Conservation (phyloP, 116 monocot genomes). For the Posidonia oceanica region DNA sequence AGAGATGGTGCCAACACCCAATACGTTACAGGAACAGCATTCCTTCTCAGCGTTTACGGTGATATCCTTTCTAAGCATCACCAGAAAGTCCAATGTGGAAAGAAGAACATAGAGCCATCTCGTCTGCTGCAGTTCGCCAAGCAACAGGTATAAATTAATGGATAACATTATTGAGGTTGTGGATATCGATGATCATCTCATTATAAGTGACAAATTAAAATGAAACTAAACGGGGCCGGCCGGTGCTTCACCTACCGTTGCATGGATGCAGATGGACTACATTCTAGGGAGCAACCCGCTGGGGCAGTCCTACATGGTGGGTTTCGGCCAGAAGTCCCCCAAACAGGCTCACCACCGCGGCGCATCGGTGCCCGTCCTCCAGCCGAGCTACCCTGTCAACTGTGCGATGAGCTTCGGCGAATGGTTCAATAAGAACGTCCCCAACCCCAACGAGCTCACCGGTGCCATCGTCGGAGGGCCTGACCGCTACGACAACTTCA, state of each 20-base stretch:
- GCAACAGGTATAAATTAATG: slow-evolving; percentile 55
- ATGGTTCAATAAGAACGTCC: slow-evolving; percentile 35
- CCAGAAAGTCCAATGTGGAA: slow-evolving; percentile 55
- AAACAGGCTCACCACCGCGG: slow-evolving; percentile 65
- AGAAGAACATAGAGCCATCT: slow-evolving; percentile 24
- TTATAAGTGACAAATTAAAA: background rate
- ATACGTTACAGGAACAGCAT: slow-evolving; percentile 62
- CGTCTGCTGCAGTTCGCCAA: slow-evolving; percentile 64
- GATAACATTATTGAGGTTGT: background rate
- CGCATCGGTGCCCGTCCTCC: slow-evolving; percentile 49
- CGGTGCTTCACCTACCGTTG: background rate
- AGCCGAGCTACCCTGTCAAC: slow-evolving; percentile 11
- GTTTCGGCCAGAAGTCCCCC: slow-evolving; percentile 54
- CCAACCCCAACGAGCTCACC: slow-evolving; percentile 73
- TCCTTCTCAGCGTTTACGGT: slow-evolving; percentile 57
- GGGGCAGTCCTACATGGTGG: slow-evolving; percentile 71
- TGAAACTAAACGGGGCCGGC: background rate
- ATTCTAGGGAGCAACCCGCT: slow-evolving; percentile 66
- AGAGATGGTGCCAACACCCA: slow-evolving; percentile 87
- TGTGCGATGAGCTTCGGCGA: slow-evolving; percentile 69
- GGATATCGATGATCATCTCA: too few species aligned
- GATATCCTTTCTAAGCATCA: slow-evolving; percentile 43
- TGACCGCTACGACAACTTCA: slow-evolving; percentile 57
- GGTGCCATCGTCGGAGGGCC: slow-evolving; percentile 95
- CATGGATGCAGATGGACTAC: slow-evolving; percentile 62